These are phyloP conservation scores for Lactarius hatsudake DNA, from an alignment of 768 basidiomycete species.

Conservation along the genomic window DNA sequence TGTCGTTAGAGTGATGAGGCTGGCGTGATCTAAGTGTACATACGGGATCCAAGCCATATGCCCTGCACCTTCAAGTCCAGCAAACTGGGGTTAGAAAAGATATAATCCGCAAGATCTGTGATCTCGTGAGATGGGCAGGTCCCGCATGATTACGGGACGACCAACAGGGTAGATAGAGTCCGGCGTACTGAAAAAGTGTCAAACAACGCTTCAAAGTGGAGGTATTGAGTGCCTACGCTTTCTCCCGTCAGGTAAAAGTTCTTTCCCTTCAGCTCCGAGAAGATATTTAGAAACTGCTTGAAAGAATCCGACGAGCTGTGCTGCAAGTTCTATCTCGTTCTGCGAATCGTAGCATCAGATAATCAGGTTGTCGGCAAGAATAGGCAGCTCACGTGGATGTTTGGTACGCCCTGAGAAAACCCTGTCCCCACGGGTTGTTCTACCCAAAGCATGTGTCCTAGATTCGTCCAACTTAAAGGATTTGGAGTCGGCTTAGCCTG, in stretches of 20 bases:
- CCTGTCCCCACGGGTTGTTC: conserved; percentile 29
- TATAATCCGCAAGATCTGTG: conserved; percentile 26
- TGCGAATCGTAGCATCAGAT: background rate
- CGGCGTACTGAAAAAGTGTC: conserved; percentile 19
- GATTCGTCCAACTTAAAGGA: conserved; percentile 27
- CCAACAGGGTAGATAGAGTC: conserved; percentile 23
- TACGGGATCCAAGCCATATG: conserved; percentile 26
- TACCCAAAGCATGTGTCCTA: conserved; percentile 27
- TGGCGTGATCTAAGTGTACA: background rate
- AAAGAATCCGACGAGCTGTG: conserved; percentile 23
- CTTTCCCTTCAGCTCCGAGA: conserved; percentile 25
- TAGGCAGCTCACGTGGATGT: conserved; percentile 16
- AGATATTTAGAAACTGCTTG: conserved; percentile 25
- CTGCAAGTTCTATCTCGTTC: conserved; percentile 25
- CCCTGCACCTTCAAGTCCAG: conserved; percentile 20
- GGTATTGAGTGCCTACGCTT: conserved; percentile 16
- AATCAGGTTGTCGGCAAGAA: background rate
- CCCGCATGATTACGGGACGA: background rate
- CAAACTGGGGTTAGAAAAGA: conserved; percentile 13
- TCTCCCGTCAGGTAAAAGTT: conserved; percentile 27
- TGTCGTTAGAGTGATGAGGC: background rate
- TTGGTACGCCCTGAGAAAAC: conserved; percentile 24
- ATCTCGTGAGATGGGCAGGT: background rate
- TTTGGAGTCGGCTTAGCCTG: conserved; percentile 27
- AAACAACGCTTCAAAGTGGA: background rate